These are phyloP conservation scores for Corrigiola litoralis DNA, from an alignment of 179 eudicot genomes.

Conservation along the genomic window DNA sequence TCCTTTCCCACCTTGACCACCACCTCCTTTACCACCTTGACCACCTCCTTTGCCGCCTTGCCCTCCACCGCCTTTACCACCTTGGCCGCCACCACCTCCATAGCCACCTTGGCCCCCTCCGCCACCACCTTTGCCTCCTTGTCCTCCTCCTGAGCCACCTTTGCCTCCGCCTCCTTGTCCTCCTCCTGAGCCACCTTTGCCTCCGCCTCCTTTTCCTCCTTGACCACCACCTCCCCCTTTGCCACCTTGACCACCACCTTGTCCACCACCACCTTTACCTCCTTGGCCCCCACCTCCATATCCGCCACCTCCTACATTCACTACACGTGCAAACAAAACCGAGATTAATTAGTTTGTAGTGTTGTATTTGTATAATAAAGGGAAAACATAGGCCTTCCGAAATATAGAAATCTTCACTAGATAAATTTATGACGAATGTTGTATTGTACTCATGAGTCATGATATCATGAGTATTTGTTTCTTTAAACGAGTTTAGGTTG, in stretches of 20 bases:
- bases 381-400: no score
- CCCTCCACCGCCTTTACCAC: constrained; percentile 7
- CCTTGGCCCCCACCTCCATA: background rate
- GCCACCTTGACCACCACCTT: constrained; percentile 5
- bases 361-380: no score
- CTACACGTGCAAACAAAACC: background rate
- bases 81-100: constrained; percentile 2
- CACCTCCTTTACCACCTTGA: constrained; percentile 8
- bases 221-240: constrained; percentile 4
- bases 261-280: background rate
- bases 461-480: background rate
- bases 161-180: background rate
- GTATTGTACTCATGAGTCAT: no score
- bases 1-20: background rate
- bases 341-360: no score
- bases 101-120: constrained; percentile 7
- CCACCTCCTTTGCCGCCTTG: constrained; percentile 1
- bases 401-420: no score
- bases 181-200: constrained; percentile 6
- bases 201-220: background rate
- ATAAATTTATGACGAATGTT: no score
- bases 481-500: background rate
- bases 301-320: background rate
- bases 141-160: constrained; percentile 12
- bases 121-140: background rate